phyloP scores from a whole-genome alignment of 2,329 filamentous ascomycete species.

The Basipetospora chlamydospora region DNA sequence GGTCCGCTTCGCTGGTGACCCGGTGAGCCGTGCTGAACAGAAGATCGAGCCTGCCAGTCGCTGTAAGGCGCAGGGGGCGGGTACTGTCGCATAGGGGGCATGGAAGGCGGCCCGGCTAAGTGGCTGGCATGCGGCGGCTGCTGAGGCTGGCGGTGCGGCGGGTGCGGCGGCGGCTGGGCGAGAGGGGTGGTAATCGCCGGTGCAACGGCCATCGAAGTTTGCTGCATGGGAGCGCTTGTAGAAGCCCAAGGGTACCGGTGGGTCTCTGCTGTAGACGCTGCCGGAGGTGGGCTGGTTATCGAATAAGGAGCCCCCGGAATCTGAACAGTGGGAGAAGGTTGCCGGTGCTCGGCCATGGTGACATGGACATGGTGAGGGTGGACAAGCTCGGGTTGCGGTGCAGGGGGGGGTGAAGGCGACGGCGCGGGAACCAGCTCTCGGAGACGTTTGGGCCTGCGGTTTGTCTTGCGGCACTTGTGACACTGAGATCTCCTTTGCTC shows the following conservation, averaged over 20 bases:
- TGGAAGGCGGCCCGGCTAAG: slow-evolving; percentile 9
- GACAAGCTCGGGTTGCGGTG: slow-evolving; percentile 5
- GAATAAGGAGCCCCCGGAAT: too few species aligned
- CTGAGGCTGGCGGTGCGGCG: slow-evolving; percentile 8
- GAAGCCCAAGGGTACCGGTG: slow-evolving; percentile 1
- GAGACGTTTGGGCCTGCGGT: slow-evolving; percentile 24
- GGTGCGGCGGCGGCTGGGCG: slow-evolving; percentile 9
- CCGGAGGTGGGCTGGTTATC: slow-evolving; percentile 1
- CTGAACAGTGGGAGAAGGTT: background rate
- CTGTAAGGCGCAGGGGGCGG: slow-evolving; percentile 12
- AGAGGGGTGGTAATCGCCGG: background rate
- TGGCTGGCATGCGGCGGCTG: slow-evolving; percentile 5
- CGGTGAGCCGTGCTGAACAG: slow-evolving; percentile 29
- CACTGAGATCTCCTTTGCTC: slow-evolving; percentile 53
- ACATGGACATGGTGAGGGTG: background rate
- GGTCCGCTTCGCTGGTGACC: slow-evolving; percentile 36
- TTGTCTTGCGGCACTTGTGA: slow-evolving; percentile 54
- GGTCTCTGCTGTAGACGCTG: background rate
- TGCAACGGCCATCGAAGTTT: background rate
- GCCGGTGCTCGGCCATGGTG: background rate
- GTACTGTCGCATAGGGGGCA: slow-evolving; percentile 14
- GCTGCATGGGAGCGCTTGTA: background rate
- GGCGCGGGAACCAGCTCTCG: too few species aligned
- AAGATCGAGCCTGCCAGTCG: slow-evolving; percentile 7
- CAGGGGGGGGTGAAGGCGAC: slow-evolving; percentile 10